Evolutionary conservation across 2,329 filamentous ascomycete species (phyloP), one percentile per base, ranked within the genome.

Genomic region (Pseudogymnoascus sp.): DNA sequence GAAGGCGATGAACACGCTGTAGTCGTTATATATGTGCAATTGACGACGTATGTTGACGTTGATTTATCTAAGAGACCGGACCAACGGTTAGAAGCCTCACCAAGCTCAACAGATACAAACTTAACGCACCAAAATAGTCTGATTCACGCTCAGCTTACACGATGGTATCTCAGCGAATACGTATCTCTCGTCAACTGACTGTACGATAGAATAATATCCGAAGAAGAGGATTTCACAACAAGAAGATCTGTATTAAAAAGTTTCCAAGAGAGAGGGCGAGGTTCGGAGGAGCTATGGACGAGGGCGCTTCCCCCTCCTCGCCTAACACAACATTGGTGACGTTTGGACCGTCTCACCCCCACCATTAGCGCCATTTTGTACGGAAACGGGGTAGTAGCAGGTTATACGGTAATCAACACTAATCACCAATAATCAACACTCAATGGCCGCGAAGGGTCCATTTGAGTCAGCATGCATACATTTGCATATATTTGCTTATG

Each of bases 291-390:
- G 47, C 47, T 54, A 35, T 54, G 44, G 26, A 54, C 44, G 41
- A 50, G 24, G 7, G 33, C 13, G 9, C 8, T 5, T 29, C 47
- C 26, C 29, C 35, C 47, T n/a, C 26, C 29, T 54, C 47, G 29
- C 47, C 47, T 54, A 35, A 54, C 29, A 33, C n/a, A 33, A 33
- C 47, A 54, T 54, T 54, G 47, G 47, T 54, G 47, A 54, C 47
- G 47, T 54, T 54, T 29, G 44, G 44, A 17, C 26, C 26, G 44
- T 54, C 44, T 54, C 44, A 54, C 47, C 47, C 36, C 47, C 47
- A 54, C 47, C 29, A 54, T 33, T 54, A 33, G 47, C 47, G 47
- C 29, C n/a, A 15, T 50, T 54, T 54, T 37, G 2, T 54, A 54
- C 47, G 47, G 47, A 54, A 54, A 54, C 35, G 47, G 47, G 47